These are phyloP conservation scores for Pichiaceae sp. DNA, from an alignment of 1,139 yeast species.

Conservation along the genomic window DNA sequence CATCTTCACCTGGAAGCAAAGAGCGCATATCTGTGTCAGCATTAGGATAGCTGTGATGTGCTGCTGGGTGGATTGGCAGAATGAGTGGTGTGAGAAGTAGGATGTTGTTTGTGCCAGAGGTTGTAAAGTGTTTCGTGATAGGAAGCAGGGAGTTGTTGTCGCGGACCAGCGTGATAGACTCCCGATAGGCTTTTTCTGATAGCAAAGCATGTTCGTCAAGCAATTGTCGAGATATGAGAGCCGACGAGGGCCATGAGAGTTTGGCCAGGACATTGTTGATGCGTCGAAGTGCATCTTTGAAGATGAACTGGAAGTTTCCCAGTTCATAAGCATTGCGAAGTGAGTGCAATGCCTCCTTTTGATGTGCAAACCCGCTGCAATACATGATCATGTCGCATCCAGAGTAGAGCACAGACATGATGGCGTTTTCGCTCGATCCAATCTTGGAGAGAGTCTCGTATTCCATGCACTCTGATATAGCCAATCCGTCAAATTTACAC, in stretches of 20 bases:
- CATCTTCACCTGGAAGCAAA: constrained; percentile 47
- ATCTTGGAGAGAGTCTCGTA: constrained; percentile 58
- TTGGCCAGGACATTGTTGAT: constrained; percentile 36
- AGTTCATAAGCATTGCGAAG: constrained; percentile 44
- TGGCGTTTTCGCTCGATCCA: constrained; percentile 62
- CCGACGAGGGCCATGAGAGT: constrained; percentile 33
- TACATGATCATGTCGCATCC: constrained; percentile 63
- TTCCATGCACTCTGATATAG: constrained; percentile 57
- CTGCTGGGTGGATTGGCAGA: constrained; percentile 7
- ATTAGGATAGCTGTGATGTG: constrained; percentile 1
- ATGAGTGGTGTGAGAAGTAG: constrained; percentile 29
- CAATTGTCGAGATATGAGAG: constrained; percentile 27
- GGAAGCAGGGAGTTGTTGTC: constrained; percentile 49
- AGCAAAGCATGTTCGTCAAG: constrained; percentile 39
- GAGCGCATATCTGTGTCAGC: constrained; percentile 4
- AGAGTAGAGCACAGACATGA: constrained; percentile 47
- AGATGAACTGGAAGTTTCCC: constrained; percentile 40
- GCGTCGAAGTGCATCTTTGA: constrained; percentile 35
- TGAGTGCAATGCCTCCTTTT: constrained; percentile 51
- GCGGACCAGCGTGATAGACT: constrained; percentile 47
- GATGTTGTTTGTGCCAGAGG: constrained; percentile 24
- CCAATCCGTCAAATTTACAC: constrained; percentile 49
- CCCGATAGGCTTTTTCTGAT: constrained; percentile 41
- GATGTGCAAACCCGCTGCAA: constrained; percentile 49
- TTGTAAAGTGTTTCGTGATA: constrained; percentile 34